These are phyloP conservation scores for Laburnicola sp. DNA, from an alignment of 2,329 filamentous ascomycete genomes.

Conservation along the genomic window DNA sequence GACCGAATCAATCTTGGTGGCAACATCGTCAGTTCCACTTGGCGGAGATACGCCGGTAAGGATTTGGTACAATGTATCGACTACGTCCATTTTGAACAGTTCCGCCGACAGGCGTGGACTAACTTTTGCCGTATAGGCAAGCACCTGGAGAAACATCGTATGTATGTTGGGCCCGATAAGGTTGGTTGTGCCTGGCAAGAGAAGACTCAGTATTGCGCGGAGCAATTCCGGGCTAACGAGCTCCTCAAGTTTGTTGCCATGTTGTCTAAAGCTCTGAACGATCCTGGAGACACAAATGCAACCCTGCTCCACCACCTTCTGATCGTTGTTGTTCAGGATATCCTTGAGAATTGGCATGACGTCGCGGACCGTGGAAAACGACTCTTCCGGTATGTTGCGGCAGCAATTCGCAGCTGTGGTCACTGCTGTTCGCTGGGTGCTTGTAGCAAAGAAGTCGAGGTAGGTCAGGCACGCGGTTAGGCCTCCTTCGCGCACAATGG, in stretches of 20 bases:
- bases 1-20: conserved; percentile 89
- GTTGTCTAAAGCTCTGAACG: conserved; percentile 93
- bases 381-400: conserved; percentile 92
- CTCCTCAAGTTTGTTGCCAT: conserved; percentile 85
- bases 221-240: conserved; percentile 87
- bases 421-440: conserved; percentile 93
- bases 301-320: conserved; percentile 94
- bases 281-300: conserved; percentile 94
- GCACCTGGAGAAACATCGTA: conserved; percentile 89
- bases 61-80: conserved; percentile 97
- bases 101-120: conserved; percentile 87
- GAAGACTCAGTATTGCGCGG: conserved; percentile 78
- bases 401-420: conserved; percentile 98
- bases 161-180: conserved; percentile 92
- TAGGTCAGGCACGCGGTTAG: conserved; percentile 94
- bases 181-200: conserved; percentile 93
- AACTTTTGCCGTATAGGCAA: conserved; percentile 86
- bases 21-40: conserved; percentile 72
- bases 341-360: conserved; percentile 95
- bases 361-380: conserved; percentile 85
- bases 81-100: conserved; percentile 92
- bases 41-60: conserved; percentile 94
- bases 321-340: conserved; percentile 88
- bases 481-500: conserved; percentile 93
- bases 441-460: conserved; percentile 95